phyloP scores from a whole-genome alignment of 805 yeast genomes.

The Ogataea haglerorum region DNA sequence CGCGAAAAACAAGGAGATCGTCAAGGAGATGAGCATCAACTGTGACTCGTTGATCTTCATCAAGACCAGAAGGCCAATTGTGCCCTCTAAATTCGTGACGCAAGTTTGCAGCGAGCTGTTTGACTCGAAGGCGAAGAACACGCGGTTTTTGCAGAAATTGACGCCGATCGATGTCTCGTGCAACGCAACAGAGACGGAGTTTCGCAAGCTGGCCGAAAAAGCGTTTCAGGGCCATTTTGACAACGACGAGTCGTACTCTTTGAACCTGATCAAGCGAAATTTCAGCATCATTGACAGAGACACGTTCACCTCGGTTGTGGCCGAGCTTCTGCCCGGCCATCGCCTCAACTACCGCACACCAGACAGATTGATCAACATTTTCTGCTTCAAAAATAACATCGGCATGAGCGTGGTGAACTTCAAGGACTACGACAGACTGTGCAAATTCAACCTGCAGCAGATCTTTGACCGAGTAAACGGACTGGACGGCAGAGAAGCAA shows the following conservation, averaged over 20 bases:
- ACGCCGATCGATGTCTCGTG: slow-evolving; percentile 79
- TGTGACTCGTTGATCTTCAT: slow-evolving; percentile 85
- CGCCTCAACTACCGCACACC: slow-evolving; percentile 74
- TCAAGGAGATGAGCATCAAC: slow-evolving; percentile 60
- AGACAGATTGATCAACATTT: slow-evolving; percentile 77
- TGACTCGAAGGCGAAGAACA: slow-evolving; percentile 51
- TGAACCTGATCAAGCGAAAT: slow-evolving; percentile 74
- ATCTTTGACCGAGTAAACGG: slow-evolving; percentile 51
- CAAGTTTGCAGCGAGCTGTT: slow-evolving; percentile 59
- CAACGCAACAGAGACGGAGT: slow-evolving; percentile 66
- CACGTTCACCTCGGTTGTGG: slow-evolving; percentile 65
- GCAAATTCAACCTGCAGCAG: slow-evolving; percentile 78
- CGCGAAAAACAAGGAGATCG: slow-evolving; percentile 40
- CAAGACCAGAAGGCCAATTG: slow-evolving; percentile 73
- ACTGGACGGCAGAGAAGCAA: slow-evolving; percentile 6
- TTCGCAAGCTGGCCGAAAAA: slow-evolving; percentile 44
- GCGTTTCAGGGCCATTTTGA: slow-evolving; percentile 18
- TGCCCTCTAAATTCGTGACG: slow-evolving; percentile 69
- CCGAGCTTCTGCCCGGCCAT: slow-evolving; percentile 46
- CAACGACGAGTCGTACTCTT: slow-evolving; percentile 55
- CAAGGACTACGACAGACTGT: slow-evolving; percentile 50
- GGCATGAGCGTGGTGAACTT: slow-evolving; percentile 79
- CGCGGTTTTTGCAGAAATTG: slow-evolving; percentile 72
- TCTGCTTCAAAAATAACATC: slow-evolving; percentile 82
- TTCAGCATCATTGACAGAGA: slow-evolving; percentile 69